Evolutionary conservation across 148 eudicot genomes (phyloP).

Genomic region (Mesembryanthemum crystallinum): DNA sequence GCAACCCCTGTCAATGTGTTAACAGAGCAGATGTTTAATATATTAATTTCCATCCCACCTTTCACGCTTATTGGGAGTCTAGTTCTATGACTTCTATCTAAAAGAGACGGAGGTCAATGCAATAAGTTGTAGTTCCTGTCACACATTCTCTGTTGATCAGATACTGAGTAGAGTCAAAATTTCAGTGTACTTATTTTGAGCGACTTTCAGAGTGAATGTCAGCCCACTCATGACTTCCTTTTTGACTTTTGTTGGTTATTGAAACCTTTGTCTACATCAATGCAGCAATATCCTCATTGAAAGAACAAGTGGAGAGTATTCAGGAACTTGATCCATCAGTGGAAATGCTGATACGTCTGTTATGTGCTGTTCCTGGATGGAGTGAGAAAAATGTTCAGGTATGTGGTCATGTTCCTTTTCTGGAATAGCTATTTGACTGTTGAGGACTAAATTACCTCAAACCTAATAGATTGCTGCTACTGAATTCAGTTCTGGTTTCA

Average conservation of each 20-base stretch:
- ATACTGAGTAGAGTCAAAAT: neutral
- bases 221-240: neutral
- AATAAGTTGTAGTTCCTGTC: neutral
- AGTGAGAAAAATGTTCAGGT: slow-evolving; percentile 98
- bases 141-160: neutral
- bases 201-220: neutral
- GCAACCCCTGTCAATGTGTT: neutral
- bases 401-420: neutral
- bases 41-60: neutral
- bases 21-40: neutral
- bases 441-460: no score
- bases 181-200: neutral
- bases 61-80: neutral
- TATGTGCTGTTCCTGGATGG: slow-evolving; percentile 98
- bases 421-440: no score
- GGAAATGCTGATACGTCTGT: slow-evolving; percentile 86
- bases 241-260: neutral
- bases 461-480: no score
- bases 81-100: neutral
- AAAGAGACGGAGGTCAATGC: neutral
- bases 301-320: slow-evolving; percentile 81
- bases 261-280: neutral
- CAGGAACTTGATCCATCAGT: slow-evolving; percentile 70
- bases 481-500: no score
- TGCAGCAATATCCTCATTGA: slow-evolving; percentile 84